Conservation (phyloP, 352 stramenopile species). For the Bremia lactucae region DNA sequence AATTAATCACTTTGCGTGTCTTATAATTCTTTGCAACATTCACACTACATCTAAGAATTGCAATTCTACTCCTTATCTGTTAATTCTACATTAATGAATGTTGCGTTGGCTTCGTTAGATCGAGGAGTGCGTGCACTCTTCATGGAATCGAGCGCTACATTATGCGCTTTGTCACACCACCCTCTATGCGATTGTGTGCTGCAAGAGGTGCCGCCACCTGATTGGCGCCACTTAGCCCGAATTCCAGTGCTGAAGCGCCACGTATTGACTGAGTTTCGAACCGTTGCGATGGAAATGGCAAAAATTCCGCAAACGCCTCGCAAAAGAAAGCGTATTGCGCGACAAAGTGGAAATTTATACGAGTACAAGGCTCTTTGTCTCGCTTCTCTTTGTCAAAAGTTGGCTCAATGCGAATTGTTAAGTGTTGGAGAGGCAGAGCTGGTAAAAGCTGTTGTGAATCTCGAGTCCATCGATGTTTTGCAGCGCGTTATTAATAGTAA, state of each 20-base stretch:
- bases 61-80: too few relatives aligned
- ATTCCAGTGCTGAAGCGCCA: constrained; percentile 42
- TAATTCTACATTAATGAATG: constrained; percentile 32
- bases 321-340: constrained; percentile 14
- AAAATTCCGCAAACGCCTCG: constrained; percentile 18
- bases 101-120: constrained; percentile 21
- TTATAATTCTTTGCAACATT: too few relatives aligned
- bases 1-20: too few relatives aligned
- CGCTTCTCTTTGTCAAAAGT: constrained; percentile 20
- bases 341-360: constrained; percentile 3
- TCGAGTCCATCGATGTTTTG: constrained; percentile 15
- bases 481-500: constrained; percentile 9
- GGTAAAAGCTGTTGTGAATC: constrained; percentile 5
- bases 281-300: constrained; percentile 7
- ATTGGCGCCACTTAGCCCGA: constrained; percentile 24
- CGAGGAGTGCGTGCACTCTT: constrained; percentile 39
- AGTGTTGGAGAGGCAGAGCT: constrained; percentile 12
- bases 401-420: constrained; percentile 34
- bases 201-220: constrained; percentile 4
- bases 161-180: constrained; percentile 4
- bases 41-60: too few relatives aligned
- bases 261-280: constrained; percentile 24
- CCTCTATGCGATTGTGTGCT: constrained; percentile 34
- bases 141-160: constrained; percentile 1
- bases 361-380: constrained; percentile 23